Conservation (phyloP, 164 flowering plant species). For the Vitis labrusca region DNA sequence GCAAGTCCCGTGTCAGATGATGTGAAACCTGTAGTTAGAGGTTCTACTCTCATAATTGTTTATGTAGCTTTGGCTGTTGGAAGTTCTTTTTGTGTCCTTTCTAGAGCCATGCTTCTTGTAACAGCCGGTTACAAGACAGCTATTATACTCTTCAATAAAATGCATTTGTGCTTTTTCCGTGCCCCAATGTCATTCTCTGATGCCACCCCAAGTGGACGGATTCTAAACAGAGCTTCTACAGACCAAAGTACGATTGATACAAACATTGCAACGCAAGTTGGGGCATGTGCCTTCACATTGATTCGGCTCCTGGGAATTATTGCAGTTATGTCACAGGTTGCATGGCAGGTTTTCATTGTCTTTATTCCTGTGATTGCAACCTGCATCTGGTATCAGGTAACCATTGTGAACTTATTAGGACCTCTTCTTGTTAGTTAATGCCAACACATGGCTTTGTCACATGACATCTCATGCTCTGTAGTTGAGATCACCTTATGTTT, state of each 20-base stretch:
- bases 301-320: slow-evolving; percentile 79
- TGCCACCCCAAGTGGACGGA: slow-evolving; percentile 85
- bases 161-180: slow-evolving; percentile 83
- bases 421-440: no score
- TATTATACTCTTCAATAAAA: slow-evolving; percentile 63
- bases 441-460: no score
- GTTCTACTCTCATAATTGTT: slow-evolving; percentile 50
- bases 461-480: no score
- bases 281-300: slow-evolving; percentile 39
- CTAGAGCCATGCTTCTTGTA: slow-evolving; percentile 45
- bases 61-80: slow-evolving; percentile 65
- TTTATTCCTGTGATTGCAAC: slow-evolving; percentile 66
- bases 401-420: no score
- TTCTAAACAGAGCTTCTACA: slow-evolving; percentile 84
- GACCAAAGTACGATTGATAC: slow-evolving; percentile 88
- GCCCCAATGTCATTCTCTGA: slow-evolving; percentile 98
- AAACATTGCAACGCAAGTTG: slow-evolving; percentile 45
- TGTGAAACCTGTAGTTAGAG: slow-evolving; percentile 41
- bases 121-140: slow-evolving; percentile 79
- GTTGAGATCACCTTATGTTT: no score
- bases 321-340: slow-evolving; percentile 86
- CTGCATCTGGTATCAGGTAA: slow-evolving; percentile 85
- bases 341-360: slow-evolving; percentile 88
- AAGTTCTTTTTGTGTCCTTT: slow-evolving; percentile 64
- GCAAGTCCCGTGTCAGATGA: slow-evolving; percentile 72